phyloP scores from a whole-genome alignment of 2,329 filamentous ascomycete genomes.

The Diaporthe aspalathi region DNA sequence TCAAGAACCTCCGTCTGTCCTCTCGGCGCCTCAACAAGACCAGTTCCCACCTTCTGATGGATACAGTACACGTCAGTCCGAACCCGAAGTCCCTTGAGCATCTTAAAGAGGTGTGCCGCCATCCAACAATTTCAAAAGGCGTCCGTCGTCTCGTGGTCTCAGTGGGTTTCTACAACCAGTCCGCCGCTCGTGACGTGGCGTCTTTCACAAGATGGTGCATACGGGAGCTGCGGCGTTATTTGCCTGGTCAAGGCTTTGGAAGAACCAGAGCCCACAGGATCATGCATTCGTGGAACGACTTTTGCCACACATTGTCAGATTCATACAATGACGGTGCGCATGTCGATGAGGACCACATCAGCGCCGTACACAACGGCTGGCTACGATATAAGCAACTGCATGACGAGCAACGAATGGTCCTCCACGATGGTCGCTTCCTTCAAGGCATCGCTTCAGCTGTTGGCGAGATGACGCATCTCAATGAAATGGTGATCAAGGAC shows the following conservation, averaged over 20 bases:
- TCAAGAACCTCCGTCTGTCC: slow-evolving; percentile 1
- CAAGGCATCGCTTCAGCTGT: not conserved
- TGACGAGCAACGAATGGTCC: not conserved
- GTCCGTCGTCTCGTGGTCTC: slow-evolving; percentile 6
- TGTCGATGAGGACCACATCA: not conserved
- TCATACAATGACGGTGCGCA: too few species aligned
- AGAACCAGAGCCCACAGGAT: too few species aligned
- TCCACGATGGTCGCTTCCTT: not conserved
- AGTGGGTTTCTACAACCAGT: not conserved
- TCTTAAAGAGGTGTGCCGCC: not conserved
- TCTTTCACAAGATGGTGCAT: not conserved
- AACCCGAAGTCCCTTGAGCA: not conserved
- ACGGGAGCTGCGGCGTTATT: not conserved
- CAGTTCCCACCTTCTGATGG: slow-evolving; percentile 17
- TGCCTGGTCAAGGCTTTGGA: too few species aligned
- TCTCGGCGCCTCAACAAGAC: not conserved
- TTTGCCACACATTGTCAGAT: not conserved
- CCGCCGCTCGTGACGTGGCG: not conserved
- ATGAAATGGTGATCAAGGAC: slow-evolving; percentile 3
- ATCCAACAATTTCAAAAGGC: not conserved
- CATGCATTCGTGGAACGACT: not conserved
- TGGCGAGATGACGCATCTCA: not conserved
- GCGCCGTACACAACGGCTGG: slow-evolving; percentile 1
- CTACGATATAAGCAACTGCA: not conserved
- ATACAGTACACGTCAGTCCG: not conserved